Percentiles rank a stretch among this genome's conserved stretches.
These are phyloP conservation scores for Bruguiera hainesii DNA, from an alignment of 441 rosid genomes.

Conservation along the genomic window DNA sequence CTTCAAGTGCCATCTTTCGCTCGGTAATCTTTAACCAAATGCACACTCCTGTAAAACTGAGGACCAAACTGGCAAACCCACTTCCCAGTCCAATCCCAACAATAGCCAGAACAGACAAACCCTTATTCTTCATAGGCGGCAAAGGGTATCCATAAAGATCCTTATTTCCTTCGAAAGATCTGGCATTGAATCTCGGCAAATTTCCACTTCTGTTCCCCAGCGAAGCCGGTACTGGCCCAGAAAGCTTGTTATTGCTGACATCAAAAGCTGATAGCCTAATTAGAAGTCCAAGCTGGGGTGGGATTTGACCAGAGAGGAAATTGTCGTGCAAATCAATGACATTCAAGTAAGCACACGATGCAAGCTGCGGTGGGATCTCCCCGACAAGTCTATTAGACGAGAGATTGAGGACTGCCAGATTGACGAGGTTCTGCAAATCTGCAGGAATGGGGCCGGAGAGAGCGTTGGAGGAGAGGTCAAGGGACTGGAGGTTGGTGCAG, in stretches of 20 bases:
- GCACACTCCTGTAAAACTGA: constrained; percentile 88
- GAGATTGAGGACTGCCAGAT: constrained; percentile 87
- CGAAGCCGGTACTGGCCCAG: constrained; percentile 71
- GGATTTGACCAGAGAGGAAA: constrained; percentile 71
- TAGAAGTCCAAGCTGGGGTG: constrained; percentile 67
- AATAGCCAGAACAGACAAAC: constrained; percentile 72
- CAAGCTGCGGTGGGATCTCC: constrained; percentile 69
- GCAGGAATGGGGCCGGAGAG: constrained; percentile 72
- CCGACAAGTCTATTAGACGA: constrained; percentile 75
- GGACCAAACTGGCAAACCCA: constrained; percentile 81
- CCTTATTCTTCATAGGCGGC: constrained; percentile 58
- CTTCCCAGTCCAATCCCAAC: constrained; percentile 95
- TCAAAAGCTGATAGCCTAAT: constrained; percentile 74
- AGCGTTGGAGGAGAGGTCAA: constrained; percentile 86
- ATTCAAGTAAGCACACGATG: constrained; percentile 85
- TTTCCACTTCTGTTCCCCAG: constrained; percentile 70
- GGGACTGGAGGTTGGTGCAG: constrained; percentile 86
- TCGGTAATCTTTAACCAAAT: constrained; percentile 87
- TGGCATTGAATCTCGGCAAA: constrained; percentile 71
- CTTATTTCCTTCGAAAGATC: constrained; percentile 76
- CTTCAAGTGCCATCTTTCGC: constrained; percentile 71
- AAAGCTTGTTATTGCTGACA: constrained; percentile 72
- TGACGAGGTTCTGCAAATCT: constrained; percentile 75
- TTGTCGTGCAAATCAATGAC: constrained; percentile 90
- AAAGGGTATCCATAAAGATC: constrained; percentile 89